Conservation (phyloP, 2,329 filamentous ascomycete genomes). For the Paramyrothecium roridum region DNA sequence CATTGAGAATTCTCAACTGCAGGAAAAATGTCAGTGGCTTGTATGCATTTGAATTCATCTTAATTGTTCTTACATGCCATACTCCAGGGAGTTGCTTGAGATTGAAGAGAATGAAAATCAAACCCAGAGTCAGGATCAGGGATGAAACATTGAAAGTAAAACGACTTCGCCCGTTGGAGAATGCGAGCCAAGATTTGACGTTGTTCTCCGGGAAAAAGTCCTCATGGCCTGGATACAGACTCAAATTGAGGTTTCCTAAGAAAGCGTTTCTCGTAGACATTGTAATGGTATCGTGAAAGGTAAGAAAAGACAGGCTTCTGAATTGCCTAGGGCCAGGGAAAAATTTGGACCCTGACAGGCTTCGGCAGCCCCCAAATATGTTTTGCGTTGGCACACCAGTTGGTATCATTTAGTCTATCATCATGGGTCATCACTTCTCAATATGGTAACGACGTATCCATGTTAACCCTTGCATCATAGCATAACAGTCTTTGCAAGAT, state of each 20-base stretch:
- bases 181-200: not conserved
- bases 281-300: not conserved
- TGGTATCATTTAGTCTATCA: not conserved
- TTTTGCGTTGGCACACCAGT: not conserved
- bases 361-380: too few relatives aligned
- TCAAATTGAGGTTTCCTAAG: not conserved
- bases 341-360: not conserved
- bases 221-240: not conserved
- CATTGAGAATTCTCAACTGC: not conserved
- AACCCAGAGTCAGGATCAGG: not conserved
- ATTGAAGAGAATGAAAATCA: not conserved
- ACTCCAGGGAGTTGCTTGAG: not conserved
- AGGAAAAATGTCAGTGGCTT: not conserved
- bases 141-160: not conserved
- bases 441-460: not conserved
- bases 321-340: too few relatives aligned
- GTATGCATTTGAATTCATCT: not conserved
- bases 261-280: not conserved
- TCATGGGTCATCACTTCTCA: not conserved
- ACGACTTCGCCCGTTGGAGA: not conserved
- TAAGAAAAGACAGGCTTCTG: not conserved
- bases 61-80: not conserved
- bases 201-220: not conserved
- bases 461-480: not conserved
- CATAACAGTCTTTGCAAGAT: not conserved